Percentiles rank a stretch among this genome's conserved stretches.
These are phyloP conservation scores for Paraglomus occultum DNA, from an alignment of 192 early-diverging fungal genomes.

Conservation along the genomic window DNA sequence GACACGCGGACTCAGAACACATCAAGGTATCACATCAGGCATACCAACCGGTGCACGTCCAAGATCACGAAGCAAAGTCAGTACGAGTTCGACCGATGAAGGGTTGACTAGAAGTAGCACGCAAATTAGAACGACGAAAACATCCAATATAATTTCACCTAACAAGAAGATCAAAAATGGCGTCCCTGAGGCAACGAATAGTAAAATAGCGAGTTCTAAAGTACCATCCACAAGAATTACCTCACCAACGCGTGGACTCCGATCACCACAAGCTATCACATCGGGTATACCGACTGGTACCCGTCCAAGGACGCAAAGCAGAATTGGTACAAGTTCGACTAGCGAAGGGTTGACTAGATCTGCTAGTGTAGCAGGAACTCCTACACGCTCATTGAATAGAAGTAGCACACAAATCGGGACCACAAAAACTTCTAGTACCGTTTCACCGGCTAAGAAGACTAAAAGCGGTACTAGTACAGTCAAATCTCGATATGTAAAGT, in stretches of 20 bases:
- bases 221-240: slow-evolving; percentile 14
- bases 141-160: slow-evolving; percentile 5
- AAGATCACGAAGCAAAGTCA: slow-evolving; percentile 20
- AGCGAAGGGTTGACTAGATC: slow-evolving; percentile 1
- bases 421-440: slow-evolving; percentile 2
- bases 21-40: not conserved
- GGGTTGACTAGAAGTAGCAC: not conserved
- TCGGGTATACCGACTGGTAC: not conserved
- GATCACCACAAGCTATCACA: slow-evolving; percentile 2
- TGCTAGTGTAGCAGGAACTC: not conserved
- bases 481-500: no score
- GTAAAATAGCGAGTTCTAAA: no score
- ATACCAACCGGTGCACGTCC: slow-evolving; percentile 1
- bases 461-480: no score
- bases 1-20: not conserved
- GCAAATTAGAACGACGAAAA: not conserved
- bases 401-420: not conserved
- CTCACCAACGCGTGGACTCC: slow-evolving; percentile 6
- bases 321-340: slow-evolving; percentile 19
- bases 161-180: no score
- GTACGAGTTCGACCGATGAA: slow-evolving; percentile 26
- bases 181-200: no score
- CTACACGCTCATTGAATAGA: slow-evolving; percentile 12
- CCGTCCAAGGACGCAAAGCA: slow-evolving; percentile 23
- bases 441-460: not conserved